phyloP scores from a whole-genome alignment of 2,329 filamentous ascomycete genomes.

The Sporothrix sp. region DNA sequence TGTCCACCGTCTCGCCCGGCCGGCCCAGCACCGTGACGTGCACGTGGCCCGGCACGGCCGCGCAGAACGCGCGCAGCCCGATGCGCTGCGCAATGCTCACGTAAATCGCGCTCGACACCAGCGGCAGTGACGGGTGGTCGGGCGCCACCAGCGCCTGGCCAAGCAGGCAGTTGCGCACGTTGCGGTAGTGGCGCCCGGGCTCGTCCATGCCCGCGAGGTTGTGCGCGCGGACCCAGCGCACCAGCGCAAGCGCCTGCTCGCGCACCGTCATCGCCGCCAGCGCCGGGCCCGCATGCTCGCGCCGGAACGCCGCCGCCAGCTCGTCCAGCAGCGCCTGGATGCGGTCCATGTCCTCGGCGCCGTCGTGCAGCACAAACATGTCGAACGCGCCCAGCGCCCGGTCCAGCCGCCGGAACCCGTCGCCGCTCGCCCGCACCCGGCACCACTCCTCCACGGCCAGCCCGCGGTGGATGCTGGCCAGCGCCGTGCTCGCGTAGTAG shows the following conservation, averaged over 20 bases:
- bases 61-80: slow-evolving; percentile 67
- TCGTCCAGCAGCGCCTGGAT: slow-evolving; percentile 47
- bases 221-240: slow-evolving; percentile 56
- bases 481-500: slow-evolving; percentile 63
- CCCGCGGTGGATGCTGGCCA: slow-evolving; percentile 72
- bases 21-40: slow-evolving; percentile 65
- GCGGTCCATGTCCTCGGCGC: slow-evolving; percentile 63
- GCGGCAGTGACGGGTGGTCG: slow-evolving; percentile 69
- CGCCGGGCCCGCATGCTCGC: too few species aligned
- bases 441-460: slow-evolving; percentile 72
- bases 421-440: slow-evolving; percentile 34
- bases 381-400: slow-evolving; percentile 74
- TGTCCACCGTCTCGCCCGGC: slow-evolving; percentile 51
- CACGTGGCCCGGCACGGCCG: slow-evolving; percentile 76
- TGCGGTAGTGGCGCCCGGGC: slow-evolving; percentile 59
- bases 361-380: slow-evolving; percentile 71
- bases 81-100: slow-evolving; percentile 67
- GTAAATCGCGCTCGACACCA: slow-evolving; percentile 81
- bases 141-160: slow-evolving; percentile 66
- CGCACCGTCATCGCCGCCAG: slow-evolving; percentile 52
- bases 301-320: slow-evolving; percentile 47
- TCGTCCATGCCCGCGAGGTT: slow-evolving; percentile 62
- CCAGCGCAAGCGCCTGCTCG: slow-evolving; percentile 56
- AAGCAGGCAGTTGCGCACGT: slow-evolving; percentile 79
- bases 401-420: slow-evolving; percentile 44